Evolutionary conservation across 176 grass and related monocot species (phyloP), one percentile per base, ranked within the genome.

Genomic region (Paspalum vaginatum): DNA sequence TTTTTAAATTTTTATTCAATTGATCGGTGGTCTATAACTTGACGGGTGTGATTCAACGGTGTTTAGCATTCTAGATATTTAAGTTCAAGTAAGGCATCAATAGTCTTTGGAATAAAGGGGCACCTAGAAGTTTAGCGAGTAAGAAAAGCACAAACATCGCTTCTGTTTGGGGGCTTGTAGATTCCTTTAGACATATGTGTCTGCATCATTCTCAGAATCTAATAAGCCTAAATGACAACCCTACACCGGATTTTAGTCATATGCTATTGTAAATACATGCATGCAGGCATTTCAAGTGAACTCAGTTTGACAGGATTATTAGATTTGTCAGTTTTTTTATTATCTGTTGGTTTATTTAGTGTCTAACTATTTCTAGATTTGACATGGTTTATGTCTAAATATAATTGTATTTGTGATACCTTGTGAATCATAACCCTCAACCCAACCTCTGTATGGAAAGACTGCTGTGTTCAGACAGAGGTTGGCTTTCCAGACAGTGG

Each of bases 81-180:
- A 43, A 16, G 40, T 79, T 65, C 46, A 85, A 81, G 82, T 22
- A 81, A 80, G 50, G 65, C 10, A 85, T 77, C 57, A 47, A 69
- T 84, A 12, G 15, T 45, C 37, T 18, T 72, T 85, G 66, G 32
- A 83, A 79, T 57, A 68, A 81, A 77, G 37, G 46, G 18, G 20
- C 25, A 56, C 76, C 27, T 57, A 56, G 47, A 85, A 81, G 70
- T 72, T 79, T 44, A 65, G 65, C 8, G 14, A 15, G 2, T 10
- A 48, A 66, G 49, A 55, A 77, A 81, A 58, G 24, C 57, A 70
- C 46, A 80, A 45, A 39, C 53, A 85, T 89, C 26, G 40, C 39
- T 80, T 76, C 11, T 55, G 68, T 47, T 64, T 76, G 20, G 45
- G 44, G 45, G 9, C 45, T 11, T 11, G 8, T 47, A 47, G 45